A percentile compares a stretch with the other conserved stretches of the same genome.
Conservation (phyloP, 2,329 filamentous ascomycete species). For the Parastagonospora avenae region DNA sequence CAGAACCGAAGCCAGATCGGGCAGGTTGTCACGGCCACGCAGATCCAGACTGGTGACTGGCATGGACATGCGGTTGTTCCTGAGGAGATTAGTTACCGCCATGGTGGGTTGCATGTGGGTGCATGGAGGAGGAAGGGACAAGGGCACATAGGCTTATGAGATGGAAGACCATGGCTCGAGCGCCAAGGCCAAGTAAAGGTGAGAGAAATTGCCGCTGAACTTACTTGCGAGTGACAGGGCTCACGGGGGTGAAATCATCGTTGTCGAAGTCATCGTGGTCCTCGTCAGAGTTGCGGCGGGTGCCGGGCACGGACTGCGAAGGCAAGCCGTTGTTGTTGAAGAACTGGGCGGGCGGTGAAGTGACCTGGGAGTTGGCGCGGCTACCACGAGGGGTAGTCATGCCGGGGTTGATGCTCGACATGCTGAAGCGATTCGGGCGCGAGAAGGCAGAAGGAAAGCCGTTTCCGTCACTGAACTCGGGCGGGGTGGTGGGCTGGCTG, state of each 20-base stretch:
- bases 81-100: conserved; percentile 45
- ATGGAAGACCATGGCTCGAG: neutral
- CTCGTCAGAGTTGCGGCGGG: conserved; percentile 84
- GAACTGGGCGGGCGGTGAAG: conserved; percentile 68
- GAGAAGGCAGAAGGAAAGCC: conserved; percentile 82
- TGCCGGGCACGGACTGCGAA: conserved; percentile 84
- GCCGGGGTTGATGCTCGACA: conserved; percentile 76
- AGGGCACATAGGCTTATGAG: neutral
- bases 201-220: conserved; percentile 14
- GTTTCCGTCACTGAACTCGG: conserved; percentile 82
- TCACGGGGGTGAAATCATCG: conserved; percentile 59
- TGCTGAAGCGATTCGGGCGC: conserved; percentile 85
- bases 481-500: conserved; percentile 94
- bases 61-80: conserved; percentile 91
- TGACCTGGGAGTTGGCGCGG: conserved; percentile 78
- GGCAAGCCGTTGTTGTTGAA: conserved; percentile 67
- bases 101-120: neutral
- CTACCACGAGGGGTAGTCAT: conserved; percentile 68
- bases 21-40: conserved; percentile 60
- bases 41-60: conserved; percentile 76
- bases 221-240: conserved; percentile 45
- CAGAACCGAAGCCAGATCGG: conserved; percentile 58
- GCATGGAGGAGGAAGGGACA: conserved; percentile 18
- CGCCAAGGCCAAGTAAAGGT: conserved; percentile 7
- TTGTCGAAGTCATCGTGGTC: conserved; percentile 86